Base-by-base conservation (phyloP, 768 basidiomycete species). In the Suillus placidus region DNA sequence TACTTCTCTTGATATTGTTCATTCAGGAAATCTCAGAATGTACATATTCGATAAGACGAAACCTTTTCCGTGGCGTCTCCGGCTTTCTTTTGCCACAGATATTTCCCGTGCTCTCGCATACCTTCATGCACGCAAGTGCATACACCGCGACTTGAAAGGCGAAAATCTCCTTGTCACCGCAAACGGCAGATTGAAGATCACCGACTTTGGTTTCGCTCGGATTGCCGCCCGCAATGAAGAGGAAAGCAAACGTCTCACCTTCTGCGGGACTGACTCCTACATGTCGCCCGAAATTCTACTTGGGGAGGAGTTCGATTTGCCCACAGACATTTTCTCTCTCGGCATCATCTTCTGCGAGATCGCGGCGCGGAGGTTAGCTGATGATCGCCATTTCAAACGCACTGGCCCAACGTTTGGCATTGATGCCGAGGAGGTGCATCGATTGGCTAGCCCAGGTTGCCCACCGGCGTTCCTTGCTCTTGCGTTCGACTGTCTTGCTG, bases 191-290 rank as follows among this genome's bases (percentile, higher is more conserved):
- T 84, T 99, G 73, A 99, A 99, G 81, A 90, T 98, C 71, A 97
- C 96, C n/a, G 97, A 99, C 74, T 99, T 99, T 78, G 97, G 97
- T 1, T 97, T 98, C 71, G 95, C 95, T 5, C 86, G 97, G 42
- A 97, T 99, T 71, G 94, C 94, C 0, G 95, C 95, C 0, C 86
- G 92, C 49, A 97, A 93, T 71, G 93, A 89, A 64, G 95, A 96
- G 69, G 97, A 99, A 79, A 85, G 83, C 62, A 92, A 91, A 72
- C 85, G 92, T 5, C 84, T 94, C 52, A 94, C 93, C 0, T 94
- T 94, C 77, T 92, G 90, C 67, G 92, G 92, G n/a, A 93, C 92
- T 3, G 91, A 94, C 71, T 92, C 94, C 6, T 97, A 97, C 80
- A 98, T 98, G 97, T 94, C 93, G 3, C 97, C 97, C 0, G 97